These are phyloP conservation scores for Tuber calosporum DNA, from an alignment of 495 filamentous ascomycete genomes.

Conservation along the genomic window DNA sequence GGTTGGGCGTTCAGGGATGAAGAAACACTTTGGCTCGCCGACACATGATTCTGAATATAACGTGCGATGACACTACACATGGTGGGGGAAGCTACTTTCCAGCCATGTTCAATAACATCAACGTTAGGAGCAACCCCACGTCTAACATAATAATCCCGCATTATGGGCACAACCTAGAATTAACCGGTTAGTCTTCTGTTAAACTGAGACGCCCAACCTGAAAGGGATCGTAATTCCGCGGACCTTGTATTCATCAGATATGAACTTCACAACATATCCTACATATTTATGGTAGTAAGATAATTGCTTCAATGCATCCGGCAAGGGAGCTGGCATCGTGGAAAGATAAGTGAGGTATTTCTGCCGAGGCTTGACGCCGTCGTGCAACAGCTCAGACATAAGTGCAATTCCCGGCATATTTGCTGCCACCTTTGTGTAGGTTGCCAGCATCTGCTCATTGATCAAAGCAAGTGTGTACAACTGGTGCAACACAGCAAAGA, in stretches of 20 bases:
- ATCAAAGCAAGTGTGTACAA: conserved; percentile 27
- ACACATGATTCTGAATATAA: conserved; percentile 30
- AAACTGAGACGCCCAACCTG: neutral
- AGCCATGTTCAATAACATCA: conserved; percentile 28
- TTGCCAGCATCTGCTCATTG: conserved; percentile 13
- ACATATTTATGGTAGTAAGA: conserved; percentile 22
- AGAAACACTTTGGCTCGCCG: conserved; percentile 12
- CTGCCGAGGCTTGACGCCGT: conserved; percentile 27
- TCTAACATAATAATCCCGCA: conserved; percentile 30
- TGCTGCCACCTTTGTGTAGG: conserved; percentile 19
- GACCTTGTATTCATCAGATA: conserved; percentile 32
- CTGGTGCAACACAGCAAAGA: conserved; percentile 30
- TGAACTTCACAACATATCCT: conserved; percentile 18
- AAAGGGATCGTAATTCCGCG: conserved; percentile 3
- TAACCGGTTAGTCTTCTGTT: conserved; percentile 28
- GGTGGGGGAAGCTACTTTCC: conserved; percentile 25
- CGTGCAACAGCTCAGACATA: conserved; percentile 29
- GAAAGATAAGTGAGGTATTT: conserved; percentile 28
- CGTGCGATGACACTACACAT: conserved; percentile 31
- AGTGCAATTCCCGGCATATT: conserved; percentile 23
- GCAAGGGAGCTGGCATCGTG: conserved; percentile 22
- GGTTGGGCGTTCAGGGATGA: neutral
- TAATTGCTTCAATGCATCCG: conserved; percentile 24
- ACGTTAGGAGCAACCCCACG: conserved; percentile 22
- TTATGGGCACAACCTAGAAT: conserved; percentile 24